Conservation (phyloP, 176 grass and related monocot species). For the Carex myosuroides region DNA sequence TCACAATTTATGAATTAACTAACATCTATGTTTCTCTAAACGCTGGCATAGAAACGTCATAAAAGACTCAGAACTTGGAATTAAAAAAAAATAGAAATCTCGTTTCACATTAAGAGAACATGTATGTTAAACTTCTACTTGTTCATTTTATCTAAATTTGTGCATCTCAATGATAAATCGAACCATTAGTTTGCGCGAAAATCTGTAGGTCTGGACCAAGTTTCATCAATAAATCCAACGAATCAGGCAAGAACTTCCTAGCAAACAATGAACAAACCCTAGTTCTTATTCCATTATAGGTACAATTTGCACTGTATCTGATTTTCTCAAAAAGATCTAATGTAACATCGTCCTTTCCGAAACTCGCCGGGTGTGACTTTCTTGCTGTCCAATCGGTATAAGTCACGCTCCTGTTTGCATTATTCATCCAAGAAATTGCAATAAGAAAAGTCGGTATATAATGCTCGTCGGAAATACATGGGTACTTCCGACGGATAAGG, state of each 20-base stretch:
- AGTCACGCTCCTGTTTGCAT: constrained; percentile 50
- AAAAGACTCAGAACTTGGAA: background rate
- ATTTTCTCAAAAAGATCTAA: constrained; percentile 36
- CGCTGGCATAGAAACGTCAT: background rate
- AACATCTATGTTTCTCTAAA: background rate
- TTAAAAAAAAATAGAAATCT: background rate
- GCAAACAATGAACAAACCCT: constrained; percentile 55
- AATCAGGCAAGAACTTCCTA: constrained; percentile 61
- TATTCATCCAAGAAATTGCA: constrained; percentile 21
- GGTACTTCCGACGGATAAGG: background rate
- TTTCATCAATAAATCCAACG: constrained; percentile 36
- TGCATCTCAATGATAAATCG: background rate
- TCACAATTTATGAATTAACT: background rate
- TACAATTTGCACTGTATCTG: constrained; percentile 37
- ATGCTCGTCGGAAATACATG: constrained; percentile 34
- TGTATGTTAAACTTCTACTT: background rate
- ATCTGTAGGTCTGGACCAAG: constrained; percentile 50
- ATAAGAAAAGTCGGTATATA: constrained; percentile 29
- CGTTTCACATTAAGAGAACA: background rate
- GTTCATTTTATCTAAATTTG: background rate
- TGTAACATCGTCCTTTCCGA: constrained; percentile 12
- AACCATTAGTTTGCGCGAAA: constrained; percentile 18
- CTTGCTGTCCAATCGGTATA: constrained; percentile 38
- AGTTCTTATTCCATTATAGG: constrained; percentile 31
- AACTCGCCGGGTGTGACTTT: constrained; percentile 31